phyloP scores from a whole-genome alignment of 208 protist species.

The Lotmaria passim region DNA sequence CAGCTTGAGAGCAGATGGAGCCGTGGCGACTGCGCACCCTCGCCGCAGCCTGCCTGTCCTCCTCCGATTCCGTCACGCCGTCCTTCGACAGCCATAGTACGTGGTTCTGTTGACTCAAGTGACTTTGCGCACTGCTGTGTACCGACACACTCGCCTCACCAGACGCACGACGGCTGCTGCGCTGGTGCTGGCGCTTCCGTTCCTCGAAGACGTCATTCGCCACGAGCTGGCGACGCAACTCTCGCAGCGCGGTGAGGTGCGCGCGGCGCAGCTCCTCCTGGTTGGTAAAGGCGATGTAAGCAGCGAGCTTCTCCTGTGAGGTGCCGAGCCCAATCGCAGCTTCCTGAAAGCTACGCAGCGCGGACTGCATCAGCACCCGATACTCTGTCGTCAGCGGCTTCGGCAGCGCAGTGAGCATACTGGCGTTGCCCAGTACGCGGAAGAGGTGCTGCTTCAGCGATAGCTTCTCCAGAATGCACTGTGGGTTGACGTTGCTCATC shows the following conservation, averaged over 20 bases:
- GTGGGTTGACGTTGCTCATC: conserved; percentile 29
- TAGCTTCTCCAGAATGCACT: conserved; percentile 40
- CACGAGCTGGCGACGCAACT: conserved; percentile 44
- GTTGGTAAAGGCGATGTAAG: conserved; percentile 42
- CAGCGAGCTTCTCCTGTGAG: conserved; percentile 63
- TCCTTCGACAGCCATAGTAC: conserved; percentile 9
- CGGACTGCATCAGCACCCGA: conserved; percentile 38
- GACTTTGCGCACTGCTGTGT: conserved; percentile 14
- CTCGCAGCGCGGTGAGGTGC: conserved; percentile 36
- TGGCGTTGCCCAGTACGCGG: conserved; percentile 35
- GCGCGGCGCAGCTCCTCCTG: conserved; percentile 49
- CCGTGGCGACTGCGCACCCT: neutral
- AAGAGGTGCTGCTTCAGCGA: conserved; percentile 64
- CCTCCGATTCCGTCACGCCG: too few species aligned
- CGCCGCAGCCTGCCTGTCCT: too few species aligned
- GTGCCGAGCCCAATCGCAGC: conserved; percentile 57
- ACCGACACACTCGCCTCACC: neutral
- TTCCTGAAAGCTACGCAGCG: conserved; percentile 53
- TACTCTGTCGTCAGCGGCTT: conserved; percentile 21
- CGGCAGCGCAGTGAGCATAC: conserved; percentile 26
- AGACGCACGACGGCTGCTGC: neutral
- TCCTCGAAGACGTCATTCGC: conserved; percentile 26
- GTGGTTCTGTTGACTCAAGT: neutral
- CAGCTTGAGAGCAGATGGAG: conserved; percentile 1
- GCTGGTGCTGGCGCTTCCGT: conserved; percentile 10